Evolutionary conservation across 768 basidiomycete genomes (phyloP), one percentile per base, ranked within the genome.

Genomic region (Russula earlei): DNA sequence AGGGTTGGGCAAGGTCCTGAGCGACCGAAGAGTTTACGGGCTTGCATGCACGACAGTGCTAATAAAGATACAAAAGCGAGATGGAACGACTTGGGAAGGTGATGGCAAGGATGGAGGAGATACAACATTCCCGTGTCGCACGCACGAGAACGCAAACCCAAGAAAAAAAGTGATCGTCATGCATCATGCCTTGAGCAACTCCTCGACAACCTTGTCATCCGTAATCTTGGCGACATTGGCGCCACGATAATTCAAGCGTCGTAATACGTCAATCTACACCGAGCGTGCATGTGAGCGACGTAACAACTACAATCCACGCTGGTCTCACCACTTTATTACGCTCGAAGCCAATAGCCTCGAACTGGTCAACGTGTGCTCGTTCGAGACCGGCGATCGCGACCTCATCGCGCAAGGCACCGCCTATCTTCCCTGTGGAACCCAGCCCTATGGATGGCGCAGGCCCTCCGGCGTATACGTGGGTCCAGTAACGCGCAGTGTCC

Each of bases 401-500:
- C 63, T 78, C 76, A 36, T 75, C 74, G 55, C 66, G 70, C 47
- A 68, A 72, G 5, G 40, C 63, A 1, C 54, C 54, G 54, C 54
- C 56, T 20, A 48, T 59, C 15, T 54, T 62, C 25, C 59, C 63
- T 17, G 45, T 24, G 12, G 10, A 2, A 12, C 42, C 27, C 22
- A 34, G 55, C 52, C 55, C 53, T 65, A 67, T 52, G 67, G 70
- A 10, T 12, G 62, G 49, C 17, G 66, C 74, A 4, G 85, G 81
- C 1, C 83, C 89, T 43, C 85, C 87, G 2, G 94, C 94, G 67
- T 96, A 96, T 27, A 86, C 82, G 65, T 89, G 83, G 1, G 93
- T 90, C 94, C 94, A 98, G 68, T 94, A 93, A 38, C 80, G 77
- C 54, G 94, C 94, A 4, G 94, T 98, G 37, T 87, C 87, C 56